A percentile compares a stretch with the other conserved stretches of the same genome.
phyloP scores from a whole-genome alignment of 1,284 basidiomycete genomes.

The Cutaneotrichosporon sp. region DNA sequence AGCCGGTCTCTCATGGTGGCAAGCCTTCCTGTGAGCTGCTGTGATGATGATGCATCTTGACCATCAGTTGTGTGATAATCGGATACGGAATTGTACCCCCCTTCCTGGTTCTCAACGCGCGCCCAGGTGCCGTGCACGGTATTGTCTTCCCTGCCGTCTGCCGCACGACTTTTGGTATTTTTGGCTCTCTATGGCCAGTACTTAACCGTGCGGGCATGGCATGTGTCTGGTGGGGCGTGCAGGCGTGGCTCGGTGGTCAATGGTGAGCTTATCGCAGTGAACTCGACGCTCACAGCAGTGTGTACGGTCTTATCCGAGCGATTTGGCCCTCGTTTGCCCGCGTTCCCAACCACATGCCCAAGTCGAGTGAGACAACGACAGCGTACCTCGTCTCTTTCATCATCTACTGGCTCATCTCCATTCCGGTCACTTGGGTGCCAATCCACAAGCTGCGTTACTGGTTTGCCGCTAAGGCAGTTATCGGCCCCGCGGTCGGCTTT shows the following conservation, averaged over 20 bases:
- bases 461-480: slow-evolving; percentile 72
- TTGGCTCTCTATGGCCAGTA: slow-evolving; percentile 53
- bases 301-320: slow-evolving; percentile 64
- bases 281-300: slow-evolving; percentile 39
- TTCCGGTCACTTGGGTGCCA: slow-evolving; percentile 74
- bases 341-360: slow-evolving; percentile 65
- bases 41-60: slow-evolving; percentile 59
- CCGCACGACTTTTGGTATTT: slow-evolving; percentile 68
- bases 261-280: slow-evolving; percentile 12
- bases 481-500: slow-evolving; percentile 62
- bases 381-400: slow-evolving; percentile 64
- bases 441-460: slow-evolving; percentile 75
- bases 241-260: slow-evolving; percentile 69
- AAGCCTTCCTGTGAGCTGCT: slow-evolving; percentile 44
- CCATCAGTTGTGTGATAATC: slow-evolving; percentile 58
- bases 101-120: slow-evolving; percentile 73
- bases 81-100: slow-evolving; percentile 68
- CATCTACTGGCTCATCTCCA: slow-evolving; percentile 75
- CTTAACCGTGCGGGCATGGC: slow-evolving; percentile 29
- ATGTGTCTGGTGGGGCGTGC: slow-evolving; percentile 72
- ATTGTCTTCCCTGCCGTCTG: slow-evolving; percentile 75
- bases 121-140: slow-evolving; percentile 60
- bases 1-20: slow-evolving; percentile 73
- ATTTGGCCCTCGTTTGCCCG: slow-evolving; percentile 69
- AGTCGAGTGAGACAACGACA: slow-evolving; percentile 52